These are phyloP conservation scores for Oryza meyeriana DNA, from an alignment of 176 grass and related monocot species.

Conservation along the genomic window DNA sequence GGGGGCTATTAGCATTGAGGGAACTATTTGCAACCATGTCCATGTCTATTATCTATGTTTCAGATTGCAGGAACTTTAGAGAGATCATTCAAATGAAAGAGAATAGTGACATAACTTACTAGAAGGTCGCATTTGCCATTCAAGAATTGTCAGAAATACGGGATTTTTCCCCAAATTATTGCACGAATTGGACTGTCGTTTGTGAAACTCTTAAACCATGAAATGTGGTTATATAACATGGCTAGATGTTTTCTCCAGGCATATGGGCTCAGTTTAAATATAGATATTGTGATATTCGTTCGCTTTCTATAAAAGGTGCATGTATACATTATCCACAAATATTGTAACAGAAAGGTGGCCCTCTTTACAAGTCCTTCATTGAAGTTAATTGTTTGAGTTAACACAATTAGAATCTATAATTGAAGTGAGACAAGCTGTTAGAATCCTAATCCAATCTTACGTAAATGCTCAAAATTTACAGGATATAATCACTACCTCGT, in stretches of 20 bases:
- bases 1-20: neutral
- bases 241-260: neutral
- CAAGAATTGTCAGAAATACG: too few relatives aligned
- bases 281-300: neutral
- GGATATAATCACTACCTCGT: neutral
- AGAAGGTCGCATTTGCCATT: too few relatives aligned
- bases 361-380: conserved; percentile 15
- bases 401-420: conserved; percentile 14
- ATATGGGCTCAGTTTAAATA: neutral
- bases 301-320: conserved; percentile 19
- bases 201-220: neutral
- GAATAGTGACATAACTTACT: neutral
- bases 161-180: too few relatives aligned
- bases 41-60: neutral
- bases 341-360: neutral
- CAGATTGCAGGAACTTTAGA: neutral
- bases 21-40: neutral
- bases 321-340: conserved; percentile 23
- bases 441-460: conserved; percentile 28
- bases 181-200: neutral
- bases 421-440: neutral
- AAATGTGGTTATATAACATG: neutral
- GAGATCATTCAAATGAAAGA: neutral
- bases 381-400: conserved; percentile 16
- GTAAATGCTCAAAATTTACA: conserved; percentile 14